phyloP scores from a whole-genome alignment of 768 basidiomycete species.

The Auricularia sp. region DNA sequence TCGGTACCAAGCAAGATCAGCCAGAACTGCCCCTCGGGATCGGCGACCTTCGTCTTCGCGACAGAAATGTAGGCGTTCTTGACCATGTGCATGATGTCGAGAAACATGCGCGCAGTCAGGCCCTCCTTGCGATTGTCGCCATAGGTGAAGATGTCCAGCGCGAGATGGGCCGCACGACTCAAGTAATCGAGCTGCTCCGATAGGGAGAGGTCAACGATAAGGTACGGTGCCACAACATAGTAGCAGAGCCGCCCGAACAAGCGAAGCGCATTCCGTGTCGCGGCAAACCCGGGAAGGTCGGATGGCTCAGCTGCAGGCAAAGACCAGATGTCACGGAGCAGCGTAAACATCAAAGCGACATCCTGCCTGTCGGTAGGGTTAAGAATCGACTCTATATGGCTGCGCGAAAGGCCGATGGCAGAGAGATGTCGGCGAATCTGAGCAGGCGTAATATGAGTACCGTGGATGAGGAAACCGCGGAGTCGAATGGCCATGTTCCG shows the following conservation, averaged over 20 bases:
- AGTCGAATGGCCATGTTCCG: constrained; percentile 21
- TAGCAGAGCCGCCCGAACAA: no score
- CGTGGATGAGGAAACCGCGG: constrained; percentile 15
- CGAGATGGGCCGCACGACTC: no score
- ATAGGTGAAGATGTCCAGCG: no score
- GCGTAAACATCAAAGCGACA: constrained; percentile 17
- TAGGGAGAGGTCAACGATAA: no score
- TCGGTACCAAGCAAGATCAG: constrained; percentile 1
- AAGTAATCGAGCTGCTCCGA: no score
- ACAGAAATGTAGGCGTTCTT: no score
- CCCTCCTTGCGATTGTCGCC: no score
- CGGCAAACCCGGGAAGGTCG: constrained; percentile 12
- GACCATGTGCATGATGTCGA: no score
- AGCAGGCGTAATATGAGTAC: constrained; percentile 16
- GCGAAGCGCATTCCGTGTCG: constrained; percentile 7
- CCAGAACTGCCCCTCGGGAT: no score
- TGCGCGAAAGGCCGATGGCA: constrained; percentile 2
- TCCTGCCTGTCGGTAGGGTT: constrained; percentile 25
- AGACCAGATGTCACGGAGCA: constrained; percentile 18
- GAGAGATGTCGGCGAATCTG: constrained; percentile 17
- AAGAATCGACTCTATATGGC: constrained; percentile 12
- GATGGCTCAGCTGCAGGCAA: constrained; percentile 11
- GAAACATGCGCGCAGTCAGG: no score
- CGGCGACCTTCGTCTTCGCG: no score
- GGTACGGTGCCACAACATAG: no score